These are phyloP conservation scores for Termitomyces sp. DNA, from an alignment of 768 basidiomycete genomes.

Conservation along the genomic window DNA sequence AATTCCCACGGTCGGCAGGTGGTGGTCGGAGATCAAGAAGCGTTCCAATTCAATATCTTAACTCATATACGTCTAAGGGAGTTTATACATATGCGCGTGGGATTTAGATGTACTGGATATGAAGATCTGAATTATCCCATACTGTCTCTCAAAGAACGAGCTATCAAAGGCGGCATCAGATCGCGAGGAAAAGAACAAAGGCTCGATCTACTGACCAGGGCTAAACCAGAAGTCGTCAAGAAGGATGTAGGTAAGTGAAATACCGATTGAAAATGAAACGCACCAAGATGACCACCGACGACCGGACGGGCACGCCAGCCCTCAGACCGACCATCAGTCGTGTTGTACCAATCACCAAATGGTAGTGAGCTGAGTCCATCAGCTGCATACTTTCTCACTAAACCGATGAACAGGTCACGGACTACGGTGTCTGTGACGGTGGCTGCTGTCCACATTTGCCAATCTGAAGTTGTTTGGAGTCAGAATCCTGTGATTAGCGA, in stretches of 20 bases:
- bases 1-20: too few relatives aligned
- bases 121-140: too few relatives aligned
- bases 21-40: too few relatives aligned
- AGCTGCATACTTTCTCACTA: conserved; percentile 47
- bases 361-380: conserved; percentile 40
- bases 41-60: too few relatives aligned
- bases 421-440: conserved; percentile 42
- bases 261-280: not conserved
- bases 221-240: not conserved
- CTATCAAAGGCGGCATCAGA: conserved; percentile 1
- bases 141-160: conserved; percentile 1
- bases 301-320: conserved; percentile 58
- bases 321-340: conserved; percentile 41
- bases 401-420: conserved; percentile 49
- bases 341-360: conserved; percentile 55
- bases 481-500: not conserved
- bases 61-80: too few relatives aligned
- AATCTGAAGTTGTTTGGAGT: conserved; percentile 32
- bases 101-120: too few relatives aligned
- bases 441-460: conserved; percentile 57
- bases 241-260: not conserved
- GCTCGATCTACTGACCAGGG: conserved; percentile 4
- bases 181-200: not conserved
- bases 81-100: too few relatives aligned
- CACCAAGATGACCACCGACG: conserved; percentile 57